Evolutionary conservation across 202 grass and related monocot species (phyloP).

Genomic region (Hordeum pubiflorum): DNA sequence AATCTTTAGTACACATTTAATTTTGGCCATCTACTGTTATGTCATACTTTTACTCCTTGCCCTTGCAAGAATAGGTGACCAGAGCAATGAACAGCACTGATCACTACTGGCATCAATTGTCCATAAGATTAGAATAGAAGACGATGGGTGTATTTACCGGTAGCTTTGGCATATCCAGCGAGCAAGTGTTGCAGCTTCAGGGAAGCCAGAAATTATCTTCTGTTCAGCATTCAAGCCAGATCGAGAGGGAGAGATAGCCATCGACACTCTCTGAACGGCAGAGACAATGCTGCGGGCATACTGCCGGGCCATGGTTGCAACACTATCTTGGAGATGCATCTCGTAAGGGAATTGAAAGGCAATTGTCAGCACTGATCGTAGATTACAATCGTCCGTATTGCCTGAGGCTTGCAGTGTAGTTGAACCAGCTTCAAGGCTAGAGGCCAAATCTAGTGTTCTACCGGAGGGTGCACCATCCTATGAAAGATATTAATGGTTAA

Average conservation of each 20-base stretch:
- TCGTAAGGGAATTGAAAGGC: slow-evolving; percentile 97
- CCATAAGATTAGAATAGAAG: background rate
- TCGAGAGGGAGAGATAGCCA: slow-evolving; percentile 62
- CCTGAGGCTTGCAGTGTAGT: slow-evolving; percentile 34
- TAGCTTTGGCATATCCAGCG: slow-evolving; percentile 94
- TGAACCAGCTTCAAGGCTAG: slow-evolving; percentile 80
- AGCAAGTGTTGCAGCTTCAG: slow-evolving; percentile 78
- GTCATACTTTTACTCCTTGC: background rate
- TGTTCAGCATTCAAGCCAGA: slow-evolving; percentile 40
- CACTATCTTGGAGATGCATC: slow-evolving; percentile 78
- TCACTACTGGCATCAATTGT: background rate
- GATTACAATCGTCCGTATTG: slow-evolving; percentile 37
- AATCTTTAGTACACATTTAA: background rate
- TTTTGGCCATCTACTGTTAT: background rate
- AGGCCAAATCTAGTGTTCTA: slow-evolving; percentile 88
- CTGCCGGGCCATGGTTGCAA: slow-evolving; percentile 78
- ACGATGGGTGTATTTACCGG: slow-evolving; percentile 44
- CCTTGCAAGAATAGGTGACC: background rate
- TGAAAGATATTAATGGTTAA: slow-evolving; percentile 22
- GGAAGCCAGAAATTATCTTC: slow-evolving; percentile 66
- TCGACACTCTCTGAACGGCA: slow-evolving; percentile 82
- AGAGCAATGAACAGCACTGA: background rate
- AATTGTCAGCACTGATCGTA: slow-evolving; percentile 83
- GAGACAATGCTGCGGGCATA: slow-evolving; percentile 88
- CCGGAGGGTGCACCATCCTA: slow-evolving; percentile 62